Base-by-base conservation (phyloP, 805 yeast genomes). In the Candida endomychidarum region DNA sequence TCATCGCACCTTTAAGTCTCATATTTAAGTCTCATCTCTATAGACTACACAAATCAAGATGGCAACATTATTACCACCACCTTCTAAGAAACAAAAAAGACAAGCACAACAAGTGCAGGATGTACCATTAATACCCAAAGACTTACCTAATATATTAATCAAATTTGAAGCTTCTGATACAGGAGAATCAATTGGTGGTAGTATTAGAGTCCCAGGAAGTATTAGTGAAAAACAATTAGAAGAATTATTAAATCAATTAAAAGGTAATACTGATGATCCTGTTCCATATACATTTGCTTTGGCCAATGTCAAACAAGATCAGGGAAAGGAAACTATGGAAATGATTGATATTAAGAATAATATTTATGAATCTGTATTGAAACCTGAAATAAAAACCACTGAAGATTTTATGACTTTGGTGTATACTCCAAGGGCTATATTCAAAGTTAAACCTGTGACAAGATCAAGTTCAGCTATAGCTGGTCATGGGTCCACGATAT, bases 51-150 rank as follows among this genome's bases (percentile, higher is more conserved):
- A 18, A 6, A 29, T 12, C 14, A 46, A 8, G 18, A 90, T 91
- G 98, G 93, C 98, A 37, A 93, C 98, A 0, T 71, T 87, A 31
- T 62, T 93, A 34, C 99, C 99, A 18, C 98, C 97, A 28, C 95
- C 86, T 15, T 83, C 96, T 1, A 91, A 93, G 61, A 86, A 81
- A 57, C 96, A 87, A 58, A 86, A 76, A 61, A 79, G 80, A 57
- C 86, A 75, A 47, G 95, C 95, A 4, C 97, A 89, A 58, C 72
- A 78, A 58, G 86, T 86, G 7, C 79, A 83, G 41, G 91, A 85
- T 37, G 83, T 85, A 19, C 82, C 78, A 37, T 60, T 85, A 8
- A 66, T 84, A 12, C 96, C 97, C 2, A 69, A 59, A 1, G 91
- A 87, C 54, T 63, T 90, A 16, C 96, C 97, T 17, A 80, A 88